Base-by-base conservation (phyloP, 2,329 filamentous ascomycete genomes). In the Cercospora canescens region DNA sequence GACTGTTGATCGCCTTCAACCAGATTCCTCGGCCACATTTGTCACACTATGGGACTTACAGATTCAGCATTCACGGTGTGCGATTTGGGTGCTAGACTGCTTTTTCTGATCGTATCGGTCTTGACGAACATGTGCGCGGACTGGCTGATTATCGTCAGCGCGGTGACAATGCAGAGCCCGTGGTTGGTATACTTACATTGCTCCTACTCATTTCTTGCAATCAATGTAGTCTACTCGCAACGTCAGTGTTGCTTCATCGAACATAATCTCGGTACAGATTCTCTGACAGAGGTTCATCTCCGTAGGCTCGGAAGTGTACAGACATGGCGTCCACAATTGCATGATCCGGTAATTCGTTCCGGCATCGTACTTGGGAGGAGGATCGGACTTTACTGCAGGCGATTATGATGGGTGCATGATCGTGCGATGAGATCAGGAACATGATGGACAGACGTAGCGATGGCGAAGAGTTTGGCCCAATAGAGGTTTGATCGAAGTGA, bases 81-180 rank as follows among this genome's bases (percentile, higher is more conserved):
- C 34, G 35, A 45, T 11, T 65, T 58, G 50, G 58, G 48, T 8
- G 32, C 48, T 12, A 50, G 63, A 2, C 48, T 32, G 21, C 24
- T 21, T 26, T 45, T 55, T 12, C 54, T 16, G 34, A 63, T 67
- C 4, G 60, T 54, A 4, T 48, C 35, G 11, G 64, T 63, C 8
- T 45, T 24, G 54, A 67, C 62, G 32, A 67, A 63, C 12, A 67
- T 35, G 32, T 63, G 64, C 24, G 64, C 64, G 8, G 64, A 67
- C 55, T 67, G 64, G 32, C 55, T 39, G 34, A 9, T 28, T 7
- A 2, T 1, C 7, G 14, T 50, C 45, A 50, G 45, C 24, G 21
- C 3, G 3, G 21, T n/a, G 45, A 16, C 6, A 28, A 5, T 0
- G 24, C 6, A 0, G 14, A n/a, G 45, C 4, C 6, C 45, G 24